Evolutionary conservation across 768 basidiomycete species (phyloP).

Genomic region (Cystofilobasidium ferigula): DNA sequence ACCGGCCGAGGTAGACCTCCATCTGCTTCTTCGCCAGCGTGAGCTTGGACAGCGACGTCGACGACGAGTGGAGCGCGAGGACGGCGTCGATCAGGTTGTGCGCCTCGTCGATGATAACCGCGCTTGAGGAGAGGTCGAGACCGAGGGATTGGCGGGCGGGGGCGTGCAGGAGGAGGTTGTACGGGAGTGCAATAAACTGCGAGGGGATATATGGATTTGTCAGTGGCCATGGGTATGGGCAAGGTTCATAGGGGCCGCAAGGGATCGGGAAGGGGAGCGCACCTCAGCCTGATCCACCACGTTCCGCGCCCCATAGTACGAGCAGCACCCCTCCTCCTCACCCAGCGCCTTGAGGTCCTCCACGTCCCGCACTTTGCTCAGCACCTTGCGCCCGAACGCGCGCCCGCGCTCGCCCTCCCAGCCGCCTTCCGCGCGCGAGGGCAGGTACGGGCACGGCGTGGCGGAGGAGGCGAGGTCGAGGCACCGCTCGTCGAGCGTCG

Average conservation of each 20-base stretch:
- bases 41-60: constrained; percentile 51
- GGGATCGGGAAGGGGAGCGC: constrained; percentile 22
- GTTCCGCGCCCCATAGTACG: constrained; percentile 80
- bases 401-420: constrained; percentile 39
- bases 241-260: neutral
- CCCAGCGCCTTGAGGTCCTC: constrained; percentile 78
- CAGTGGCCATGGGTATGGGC: neutral
- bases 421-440: constrained; percentile 48
- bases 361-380: constrained; percentile 69
- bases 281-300: constrained; percentile 89
- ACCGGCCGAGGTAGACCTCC: constrained; percentile 60
- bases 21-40: constrained; percentile 61
- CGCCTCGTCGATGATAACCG: constrained; percentile 89
- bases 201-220: neutral
- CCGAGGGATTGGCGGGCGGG: constrained; percentile 74
- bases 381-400: constrained; percentile 74
- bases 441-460: constrained; percentile 56
- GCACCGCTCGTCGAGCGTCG: constrained; percentile 76
- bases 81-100: constrained; percentile 89
- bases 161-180: constrained; percentile 77
- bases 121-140: constrained; percentile 53
- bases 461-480: constrained; percentile 52
- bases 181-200: constrained; percentile 69
- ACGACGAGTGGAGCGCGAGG: constrained; percentile 67
- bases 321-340: constrained; percentile 58